Evolutionary conservation across 2,329 filamentous ascomycete genomes (phyloP), one percentile per base, ranked within the genome.

Genomic region (Hypoxylon rubiginosum): DNA sequence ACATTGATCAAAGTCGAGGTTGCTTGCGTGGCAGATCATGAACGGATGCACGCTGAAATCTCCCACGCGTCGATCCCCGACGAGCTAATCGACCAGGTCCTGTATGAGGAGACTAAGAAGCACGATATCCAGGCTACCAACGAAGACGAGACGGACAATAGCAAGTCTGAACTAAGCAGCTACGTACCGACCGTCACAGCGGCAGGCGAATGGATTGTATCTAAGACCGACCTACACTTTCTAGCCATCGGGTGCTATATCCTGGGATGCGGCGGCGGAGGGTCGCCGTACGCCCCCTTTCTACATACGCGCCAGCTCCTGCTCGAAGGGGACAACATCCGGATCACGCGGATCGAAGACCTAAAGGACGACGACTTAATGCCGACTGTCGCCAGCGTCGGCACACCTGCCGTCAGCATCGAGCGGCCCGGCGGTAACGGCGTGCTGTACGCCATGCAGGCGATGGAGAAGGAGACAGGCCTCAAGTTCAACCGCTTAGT

Each of bases 221-320:
- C 80, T 1, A 85, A 88, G 68, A 83, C 83, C 0, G 87, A 89
- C 71, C 76, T 89, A 2, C 77, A 80, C 32, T 88, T 83, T 76
- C 83, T 89, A 34, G 78, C 83, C 2, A 84, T 81, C 5, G 87
- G 87, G 0, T 86, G 85, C 69, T 87, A 87, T 66, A 84, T 89
- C 43, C 79, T 89, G 0, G 86, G 85, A 2, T 87, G 85, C 1
- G 87, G 86, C 24, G 86, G 86, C 3, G 86, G 86, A 17, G 86
- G 86, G 3, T 82, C 80, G 1, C 83, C 85, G 0, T 86, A 85
- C 65, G 51, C 45, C 21, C 51, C 52, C 15, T 50, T 49, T 19
- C 52, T 62, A 0, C 45, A 62, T 13, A 46, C 24, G 15, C 58
- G 52, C 21, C 45, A 62, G 30, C 45, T 62, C 30, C 52, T 62